phyloP scores from a whole-genome alignment of 257 asterid genomes.

The Solanum rostratum region DNA sequence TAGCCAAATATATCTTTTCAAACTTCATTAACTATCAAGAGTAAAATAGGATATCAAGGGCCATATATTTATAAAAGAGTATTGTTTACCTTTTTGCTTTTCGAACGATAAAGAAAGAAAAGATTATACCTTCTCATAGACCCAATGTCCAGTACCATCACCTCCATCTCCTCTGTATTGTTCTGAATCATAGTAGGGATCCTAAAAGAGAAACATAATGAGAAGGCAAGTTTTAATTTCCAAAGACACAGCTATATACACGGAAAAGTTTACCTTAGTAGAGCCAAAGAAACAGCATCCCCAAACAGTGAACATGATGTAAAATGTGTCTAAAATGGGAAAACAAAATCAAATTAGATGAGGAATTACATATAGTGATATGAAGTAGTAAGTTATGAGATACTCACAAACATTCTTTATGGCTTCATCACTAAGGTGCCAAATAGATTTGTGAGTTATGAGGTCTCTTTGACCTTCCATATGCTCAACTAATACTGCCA shows the following conservation, averaged over 20 bases:
- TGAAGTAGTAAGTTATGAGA: neutral
- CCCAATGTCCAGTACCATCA: slow-evolving; percentile 86
- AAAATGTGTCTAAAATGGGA: slow-evolving; percentile 39
- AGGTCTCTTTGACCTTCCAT: slow-evolving; percentile 75
- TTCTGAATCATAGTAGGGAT: slow-evolving; percentile 82
- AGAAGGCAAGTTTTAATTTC: neutral
- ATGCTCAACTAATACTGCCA: slow-evolving; percentile 82
- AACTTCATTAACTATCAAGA: too few relatives aligned
- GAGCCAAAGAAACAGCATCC: slow-evolving; percentile 88
- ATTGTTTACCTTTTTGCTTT: neutral
- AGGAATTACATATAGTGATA: neutral
- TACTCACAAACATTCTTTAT: slow-evolving; percentile 45
- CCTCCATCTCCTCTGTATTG: slow-evolving; percentile 75
- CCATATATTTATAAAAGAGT: too few relatives aligned
- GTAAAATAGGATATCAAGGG: too few relatives aligned
- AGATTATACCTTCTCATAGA: slow-evolving; percentile 60
- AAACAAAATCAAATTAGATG: neutral
- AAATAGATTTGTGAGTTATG: slow-evolving; percentile 70
- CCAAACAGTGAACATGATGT: slow-evolving; percentile 84
- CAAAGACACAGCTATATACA: neutral
- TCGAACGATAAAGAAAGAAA: neutral
- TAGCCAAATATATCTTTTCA: too few relatives aligned
- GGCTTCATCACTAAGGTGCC: slow-evolving; percentile 82
- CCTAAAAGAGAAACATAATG: slow-evolving; percentile 22
- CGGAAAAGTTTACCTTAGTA: slow-evolving; percentile 28